Percentiles rank a stretch among this genome's conserved stretches.
Conservation (phyloP, 495 filamentous ascomycete genomes). For the Penicillium odoratum region DNA sequence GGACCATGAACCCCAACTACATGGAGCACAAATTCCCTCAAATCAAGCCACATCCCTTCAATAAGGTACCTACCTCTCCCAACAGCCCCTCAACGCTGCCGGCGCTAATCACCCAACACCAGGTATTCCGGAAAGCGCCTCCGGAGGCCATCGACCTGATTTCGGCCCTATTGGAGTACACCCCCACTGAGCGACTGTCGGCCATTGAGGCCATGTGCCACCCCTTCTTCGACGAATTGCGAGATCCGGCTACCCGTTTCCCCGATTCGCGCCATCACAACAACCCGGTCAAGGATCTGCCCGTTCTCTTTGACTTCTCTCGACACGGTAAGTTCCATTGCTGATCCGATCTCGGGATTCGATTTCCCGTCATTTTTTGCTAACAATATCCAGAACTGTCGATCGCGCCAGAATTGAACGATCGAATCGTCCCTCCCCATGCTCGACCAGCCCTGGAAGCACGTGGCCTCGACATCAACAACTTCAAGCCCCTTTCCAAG, state of each 20-base stretch:
- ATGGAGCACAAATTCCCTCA: conserved; percentile 99
- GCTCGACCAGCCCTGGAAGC: conserved; percentile 69
- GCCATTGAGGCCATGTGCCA: conserved; percentile 98
- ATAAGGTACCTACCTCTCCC: conserved; percentile 61
- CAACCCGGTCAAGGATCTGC: conserved; percentile 74
- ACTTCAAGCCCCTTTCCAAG: conserved; percentile 85
- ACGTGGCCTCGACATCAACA: conserved; percentile 87
- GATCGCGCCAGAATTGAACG: conserved; percentile 84
- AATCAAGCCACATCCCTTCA: conserved; percentile 99
- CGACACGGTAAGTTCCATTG: conserved; percentile 71
- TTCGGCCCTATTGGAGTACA: conserved; percentile 91
- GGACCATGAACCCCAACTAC: conserved; percentile 99
- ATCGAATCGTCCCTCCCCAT: conserved; percentile 81
- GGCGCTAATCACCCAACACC: conserved; percentile 21
- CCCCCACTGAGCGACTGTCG: conserved; percentile 89
- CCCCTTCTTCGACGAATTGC: conserved; percentile 96
- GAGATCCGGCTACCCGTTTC: conserved; percentile 81
- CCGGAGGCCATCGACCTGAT: conserved; percentile 93
- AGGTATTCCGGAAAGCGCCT: conserved; percentile 95
- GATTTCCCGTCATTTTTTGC: conserved; percentile 6
- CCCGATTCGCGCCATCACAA: conserved; percentile 91
- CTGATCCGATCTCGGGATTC: not conserved
- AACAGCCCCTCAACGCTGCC: too few relatives aligned
- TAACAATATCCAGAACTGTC: conserved; percentile 72
- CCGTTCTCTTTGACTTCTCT: conserved; percentile 88